A percentile compares a stretch with the other conserved stretches of the same genome.
Conservation (phyloP, 148 eudicot species). For the Talinum fruticosum region DNA sequence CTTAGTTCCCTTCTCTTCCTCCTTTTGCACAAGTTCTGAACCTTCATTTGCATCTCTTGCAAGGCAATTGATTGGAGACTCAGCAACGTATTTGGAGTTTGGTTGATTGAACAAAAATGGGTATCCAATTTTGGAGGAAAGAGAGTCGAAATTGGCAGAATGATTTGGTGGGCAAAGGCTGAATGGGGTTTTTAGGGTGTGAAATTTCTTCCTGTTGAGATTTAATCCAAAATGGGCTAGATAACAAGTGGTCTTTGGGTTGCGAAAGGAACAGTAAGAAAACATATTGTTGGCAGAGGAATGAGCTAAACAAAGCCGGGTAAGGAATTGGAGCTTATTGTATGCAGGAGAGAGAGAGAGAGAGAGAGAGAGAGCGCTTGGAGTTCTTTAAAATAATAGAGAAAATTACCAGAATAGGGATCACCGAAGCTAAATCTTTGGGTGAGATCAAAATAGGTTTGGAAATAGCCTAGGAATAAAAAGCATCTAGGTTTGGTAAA, state of each 20-base stretch:
- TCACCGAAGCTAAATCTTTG: too few relatives aligned
- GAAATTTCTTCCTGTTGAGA: slow-evolving; percentile 7
- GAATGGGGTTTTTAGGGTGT: not conserved
- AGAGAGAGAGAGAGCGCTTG: too few relatives aligned
- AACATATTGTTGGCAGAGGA: slow-evolving; percentile 3
- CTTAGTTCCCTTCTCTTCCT: slow-evolving; percentile 27
- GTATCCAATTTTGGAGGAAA: slow-evolving; percentile 7
- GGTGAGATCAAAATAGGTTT: too few relatives aligned
- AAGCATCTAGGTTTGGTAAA: too few relatives aligned
- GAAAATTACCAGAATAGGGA: too few relatives aligned
- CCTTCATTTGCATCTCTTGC: not conserved
- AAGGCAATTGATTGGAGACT: slow-evolving; percentile 3
- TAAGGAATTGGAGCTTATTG: too few relatives aligned
- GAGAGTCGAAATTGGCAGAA: not conserved
- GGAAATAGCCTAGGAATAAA: too few relatives aligned
- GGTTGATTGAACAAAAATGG: slow-evolving; percentile 6
- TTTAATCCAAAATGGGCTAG: not conserved
- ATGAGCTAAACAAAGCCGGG: too few relatives aligned
- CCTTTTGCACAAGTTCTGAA: not conserved
- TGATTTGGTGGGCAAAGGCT: not conserved
- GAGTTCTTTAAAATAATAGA: too few relatives aligned
- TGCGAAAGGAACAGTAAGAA: slow-evolving; percentile 11
- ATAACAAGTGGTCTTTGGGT: slow-evolving; percentile 1
- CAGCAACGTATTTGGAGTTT: not conserved
- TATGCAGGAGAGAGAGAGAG: too few relatives aligned